Evolutionary conservation across 1,284 basidiomycete species (phyloP), one percentile per base, ranked within the genome.

Genomic region (Marasmius sp.): DNA sequence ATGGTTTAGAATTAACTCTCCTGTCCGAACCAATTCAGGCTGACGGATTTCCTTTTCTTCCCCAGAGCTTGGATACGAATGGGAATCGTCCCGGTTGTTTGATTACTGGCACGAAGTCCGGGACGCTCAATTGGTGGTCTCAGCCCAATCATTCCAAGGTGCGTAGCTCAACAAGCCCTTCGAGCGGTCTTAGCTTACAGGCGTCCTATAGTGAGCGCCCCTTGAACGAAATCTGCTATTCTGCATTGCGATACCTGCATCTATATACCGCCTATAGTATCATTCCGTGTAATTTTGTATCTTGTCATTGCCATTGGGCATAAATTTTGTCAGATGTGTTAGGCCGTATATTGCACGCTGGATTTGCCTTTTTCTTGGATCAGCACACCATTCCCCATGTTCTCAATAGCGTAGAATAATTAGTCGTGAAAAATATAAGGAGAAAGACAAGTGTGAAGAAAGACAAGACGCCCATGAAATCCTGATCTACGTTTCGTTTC

Each of bases 51-150:
- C 53, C 20, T 50, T n/a, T 36, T 38, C 4, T 39, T 58, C 36
- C 22, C 18, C 43, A 59, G 54, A 49, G 50, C n/a, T 56, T 43
- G 36, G 63, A 61, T 12, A n/a, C 36, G 8, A 27, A 45, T 16
- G 53, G 48, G 18, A 55, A 50, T 37, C 22, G 41, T 22, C 27
- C 52, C 12, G 58, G 79, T 8, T 79, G 76, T 64, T 76, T 87
- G 54, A 69, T 87, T 8, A 85, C 84, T 22, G 85, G 84, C 10
- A 85, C 86, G 18, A 80, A 78, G 65, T 68, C 75, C n/a, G 85
- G 85, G 2, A 71, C 76, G 51, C 67, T 87, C 48, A 77, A 76
- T 27, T 87, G 85, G 85, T 87, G 85, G 83, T 75, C 79, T 45
- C 79, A 81, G 58, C 83, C 84, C 54, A 72, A 74, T 16, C 72